Base-by-base conservation (phyloP, 1,284 basidiomycete species). In the Phylloboletellus chloephorus region DNA sequence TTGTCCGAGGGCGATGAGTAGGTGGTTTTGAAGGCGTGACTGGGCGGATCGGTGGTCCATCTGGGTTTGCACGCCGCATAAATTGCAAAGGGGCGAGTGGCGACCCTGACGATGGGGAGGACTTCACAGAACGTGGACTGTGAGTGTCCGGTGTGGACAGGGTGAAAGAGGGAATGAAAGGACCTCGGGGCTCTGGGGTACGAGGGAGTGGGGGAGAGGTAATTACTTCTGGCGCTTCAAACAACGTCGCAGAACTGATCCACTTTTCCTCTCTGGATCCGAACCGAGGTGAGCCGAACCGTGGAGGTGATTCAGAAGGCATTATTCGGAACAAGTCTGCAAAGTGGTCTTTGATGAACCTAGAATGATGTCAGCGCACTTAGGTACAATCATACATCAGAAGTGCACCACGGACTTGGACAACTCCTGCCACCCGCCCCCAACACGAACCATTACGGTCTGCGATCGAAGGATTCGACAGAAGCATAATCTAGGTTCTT, bases 381-480 rank as follows among this genome's bases (percentile, higher is more conserved):
- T 11, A 20, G 29, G 15, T 7, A 13, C 0, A 43, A 19, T 37
- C 35, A 37, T 23, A 26, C 25, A 30, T 23, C 31, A 30, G 7
- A 16, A 37, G 28, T 34, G 13, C 12, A 19, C 28, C 28, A 71
- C 81, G 44, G 61, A 91, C 89, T 80, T 90, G 9, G 88, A 89
- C 43, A 95, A 65, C 61, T 94, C 91, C 41, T 79, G 70, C 92
- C 92, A 95, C n/a, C 92, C 92, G 32, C 92, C 92, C 21, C 92
- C 91, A 12, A 94, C 88, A 46, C 91, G 79, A 29, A 96, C 90
- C 92, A 96, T 95, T 47, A 95, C 92, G 0, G 87, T 93, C 52
- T 89, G 84, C 3, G 87, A 91, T n/a, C 89, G 79, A 24, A 95
- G 66, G 42, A 95, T 94, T 15, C 92, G 78, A 62, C 91, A 94